Evolutionary conservation across 352 stramenopile species (phyloP).

Genomic region (Phytophthora podocarpi): DNA sequence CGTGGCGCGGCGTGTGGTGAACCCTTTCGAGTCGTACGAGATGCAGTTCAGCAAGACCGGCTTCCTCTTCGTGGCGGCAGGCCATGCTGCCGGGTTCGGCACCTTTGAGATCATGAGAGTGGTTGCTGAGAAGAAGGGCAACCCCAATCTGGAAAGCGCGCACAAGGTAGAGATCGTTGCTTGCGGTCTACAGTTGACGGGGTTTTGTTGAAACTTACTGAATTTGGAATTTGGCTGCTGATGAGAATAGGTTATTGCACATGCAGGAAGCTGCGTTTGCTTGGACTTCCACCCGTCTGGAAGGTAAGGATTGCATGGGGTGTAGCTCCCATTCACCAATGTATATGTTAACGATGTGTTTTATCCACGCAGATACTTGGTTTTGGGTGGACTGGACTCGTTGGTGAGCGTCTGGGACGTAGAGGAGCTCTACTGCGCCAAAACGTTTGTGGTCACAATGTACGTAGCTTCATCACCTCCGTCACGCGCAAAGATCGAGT

Average conservation of each 20-base stretch:
- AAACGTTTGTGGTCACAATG: conserved; percentile 83
- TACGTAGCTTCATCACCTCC: conserved; percentile 32
- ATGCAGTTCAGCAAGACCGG: conserved; percentile 84
- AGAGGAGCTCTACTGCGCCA: conserved; percentile 85
- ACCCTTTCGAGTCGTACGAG: conserved; percentile 84
- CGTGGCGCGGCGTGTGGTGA: conserved; percentile 77
- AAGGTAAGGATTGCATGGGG: conserved; percentile 41
- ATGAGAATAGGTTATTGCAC: conserved; percentile 58
- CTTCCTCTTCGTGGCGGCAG: conserved; percentile 83
- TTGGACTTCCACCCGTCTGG: conserved; percentile 82
- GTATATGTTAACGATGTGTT: not conserved
- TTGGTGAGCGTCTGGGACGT: conserved; percentile 87
- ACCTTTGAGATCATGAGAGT: conserved; percentile 88
- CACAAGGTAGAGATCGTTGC: conserved; percentile 60
- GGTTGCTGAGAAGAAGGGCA: conserved; percentile 75
- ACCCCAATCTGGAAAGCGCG: conserved; percentile 82
- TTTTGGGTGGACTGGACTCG: conserved; percentile 81
- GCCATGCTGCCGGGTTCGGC: conserved; percentile 72
- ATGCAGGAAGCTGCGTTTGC: conserved; percentile 83
- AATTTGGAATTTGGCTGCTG: not conserved
- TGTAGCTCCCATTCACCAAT: not conserved
- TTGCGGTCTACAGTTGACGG: not conserved
- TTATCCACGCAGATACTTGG: conserved; percentile 57
- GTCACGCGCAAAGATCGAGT: not conserved
- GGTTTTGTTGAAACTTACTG: not conserved